Evolutionary conservation across 2,329 filamentous ascomycete genomes (phyloP), one percentile per base, ranked within the genome.

Genomic region (Phialemoniopsis sp.): DNA sequence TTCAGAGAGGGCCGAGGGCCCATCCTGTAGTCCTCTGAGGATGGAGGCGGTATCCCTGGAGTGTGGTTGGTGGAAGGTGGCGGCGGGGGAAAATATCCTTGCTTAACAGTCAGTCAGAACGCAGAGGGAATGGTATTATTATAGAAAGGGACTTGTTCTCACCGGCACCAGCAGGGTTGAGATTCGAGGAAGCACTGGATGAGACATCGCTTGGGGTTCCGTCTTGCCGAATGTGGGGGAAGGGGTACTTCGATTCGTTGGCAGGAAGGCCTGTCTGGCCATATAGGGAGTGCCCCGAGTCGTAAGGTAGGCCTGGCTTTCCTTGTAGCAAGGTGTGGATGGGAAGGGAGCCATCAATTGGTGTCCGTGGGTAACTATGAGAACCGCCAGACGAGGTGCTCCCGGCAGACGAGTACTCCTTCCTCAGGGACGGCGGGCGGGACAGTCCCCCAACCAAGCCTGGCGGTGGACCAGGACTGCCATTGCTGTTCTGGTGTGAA

Each of bases 271-370:
- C 19, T 36, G 41, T 6, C 18, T 43, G 31, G 40, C 16, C 21
- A 34, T 36, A 34, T 19, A 37, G 21, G 21, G 21, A 6, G 10
- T 26, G 21, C 21, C 6, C 21, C 21, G 36, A 36, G 31, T 46
- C 32, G 35, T 31, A 35, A 36, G 48, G 33, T 48, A 44, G 45
- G 34, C 39, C 43, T 38, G 44, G 41, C 42, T 67, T 67, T 16
- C 21, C 21, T 26, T 26, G 21, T 15, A 79, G 55, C 1, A 80
- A 58, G 0, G 73, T 67, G 46, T 78, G 74, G 17, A 79, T 78
- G 2, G 76, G 73, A 10, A 79, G 48, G 2, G 71, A 62, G 0
- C 71, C 67, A 29, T 78, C 75, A 34, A 69, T 66, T 1, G 69
- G 64, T 5, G 68, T 69, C 32, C 73, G 62, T 3, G 67, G 61